A percentile compares a stretch with the other conserved stretches of the same genome.
phyloP scores from a whole-genome alignment of 73 alveolate species.

The Paramecium bursaria region DNA sequence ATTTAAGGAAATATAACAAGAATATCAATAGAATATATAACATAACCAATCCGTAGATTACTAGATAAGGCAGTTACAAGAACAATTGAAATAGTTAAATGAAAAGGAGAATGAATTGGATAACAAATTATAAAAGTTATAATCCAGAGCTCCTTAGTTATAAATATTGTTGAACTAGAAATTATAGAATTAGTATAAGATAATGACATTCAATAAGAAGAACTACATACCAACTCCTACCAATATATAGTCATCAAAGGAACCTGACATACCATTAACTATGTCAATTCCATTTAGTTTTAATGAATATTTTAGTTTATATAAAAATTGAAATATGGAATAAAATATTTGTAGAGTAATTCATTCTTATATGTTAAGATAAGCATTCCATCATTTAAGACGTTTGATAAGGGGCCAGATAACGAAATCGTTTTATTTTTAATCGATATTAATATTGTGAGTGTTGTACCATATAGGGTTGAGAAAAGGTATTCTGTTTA shows the following conservation, averaged over 20 bases:
- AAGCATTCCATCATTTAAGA: too few relatives aligned
- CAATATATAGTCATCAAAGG: background rate
- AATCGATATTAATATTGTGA: too few relatives aligned
- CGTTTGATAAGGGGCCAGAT: too few relatives aligned
- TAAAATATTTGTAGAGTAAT: too few relatives aligned
- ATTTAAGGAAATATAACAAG: background rate
- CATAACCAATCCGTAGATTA: too few relatives aligned
- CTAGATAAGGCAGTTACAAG: background rate
- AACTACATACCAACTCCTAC: background rate
- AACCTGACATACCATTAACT: constrained; percentile 42
- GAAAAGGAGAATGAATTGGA: constrained; percentile 19
- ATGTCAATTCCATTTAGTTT: constrained; percentile 57
- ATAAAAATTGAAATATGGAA: constrained; percentile 57
- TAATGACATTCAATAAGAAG: background rate
- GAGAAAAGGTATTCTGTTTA: background rate
- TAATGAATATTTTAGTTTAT: constrained; percentile 57
- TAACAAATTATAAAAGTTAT: constrained; percentile 6
- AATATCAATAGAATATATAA: too few relatives aligned
- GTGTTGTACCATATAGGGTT: too few relatives aligned
- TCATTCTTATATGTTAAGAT: too few relatives aligned
- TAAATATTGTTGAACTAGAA: constrained; percentile 13
- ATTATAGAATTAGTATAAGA: constrained; percentile 7
- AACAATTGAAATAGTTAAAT: background rate
- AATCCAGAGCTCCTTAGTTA: constrained; percentile 29
- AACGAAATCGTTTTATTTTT: too few relatives aligned